A percentile compares a stretch with the other conserved stretches of the same genome.
Conservation (phyloP, 139 green algal genomes). For the Raphidocelis subcapitata region DNA sequence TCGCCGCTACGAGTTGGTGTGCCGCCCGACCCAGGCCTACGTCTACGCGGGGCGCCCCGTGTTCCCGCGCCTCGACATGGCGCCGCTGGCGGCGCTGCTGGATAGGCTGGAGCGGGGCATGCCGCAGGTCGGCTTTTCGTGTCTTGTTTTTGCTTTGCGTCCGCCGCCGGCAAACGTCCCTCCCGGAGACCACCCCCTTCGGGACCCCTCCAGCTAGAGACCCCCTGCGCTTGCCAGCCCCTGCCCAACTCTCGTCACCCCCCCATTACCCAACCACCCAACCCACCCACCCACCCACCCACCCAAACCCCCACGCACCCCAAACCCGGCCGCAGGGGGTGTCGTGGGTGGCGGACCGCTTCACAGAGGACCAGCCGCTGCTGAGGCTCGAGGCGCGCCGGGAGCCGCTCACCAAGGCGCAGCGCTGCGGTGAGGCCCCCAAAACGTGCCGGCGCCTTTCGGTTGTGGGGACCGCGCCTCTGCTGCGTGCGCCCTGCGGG, state of each 20-base stretch:
- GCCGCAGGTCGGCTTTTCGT: neutral
- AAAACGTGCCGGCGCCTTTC: conserved; percentile 13
- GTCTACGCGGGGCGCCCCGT: conserved; percentile 44
- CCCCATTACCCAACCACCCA: neutral
- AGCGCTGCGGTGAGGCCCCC: conserved; percentile 54
- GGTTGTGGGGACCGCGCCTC: too few relatives aligned
- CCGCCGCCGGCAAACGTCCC: too few relatives aligned
- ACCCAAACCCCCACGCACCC: neutral
- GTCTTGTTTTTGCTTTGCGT: neutral
- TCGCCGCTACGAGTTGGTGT: conserved; percentile 62
- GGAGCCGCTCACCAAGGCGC: conserved; percentile 39
- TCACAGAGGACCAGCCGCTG: conserved; percentile 48
- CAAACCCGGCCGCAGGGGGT: neutral
- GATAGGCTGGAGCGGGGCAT: conserved; percentile 50
- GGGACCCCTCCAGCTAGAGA: too few relatives aligned
- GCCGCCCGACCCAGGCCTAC: conserved; percentile 74
- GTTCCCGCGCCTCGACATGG: conserved; percentile 57
- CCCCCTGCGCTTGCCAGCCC: too few relatives aligned
- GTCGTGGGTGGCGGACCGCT: conserved; percentile 13
- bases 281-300: neutral
- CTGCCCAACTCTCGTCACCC: too few relatives aligned
- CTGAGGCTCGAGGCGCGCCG: conserved; percentile 44
- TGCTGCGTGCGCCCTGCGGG: neutral
- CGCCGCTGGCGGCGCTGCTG: conserved; percentile 50
- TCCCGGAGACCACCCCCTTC: too few relatives aligned